Evolutionary conservation across 129 eudicot genomes (phyloP).

Genomic region (Pseudognaphalium luteoalbum): DNA sequence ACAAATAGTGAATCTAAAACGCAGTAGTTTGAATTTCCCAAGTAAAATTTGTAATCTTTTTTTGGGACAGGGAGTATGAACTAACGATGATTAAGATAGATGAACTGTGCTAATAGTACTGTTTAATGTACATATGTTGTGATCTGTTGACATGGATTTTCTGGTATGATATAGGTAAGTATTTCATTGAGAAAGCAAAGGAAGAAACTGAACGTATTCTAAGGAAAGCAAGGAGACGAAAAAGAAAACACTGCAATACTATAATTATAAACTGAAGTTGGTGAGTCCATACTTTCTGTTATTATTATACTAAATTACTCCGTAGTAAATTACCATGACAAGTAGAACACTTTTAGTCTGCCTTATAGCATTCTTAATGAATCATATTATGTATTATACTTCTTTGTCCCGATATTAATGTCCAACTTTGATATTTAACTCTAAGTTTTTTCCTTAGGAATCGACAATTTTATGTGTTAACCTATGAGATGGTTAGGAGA

Average conservation of each 20-base stretch:
- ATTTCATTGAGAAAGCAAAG: conserved; percentile 46
- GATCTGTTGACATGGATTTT: conserved; percentile 19
- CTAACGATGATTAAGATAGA: not conserved
- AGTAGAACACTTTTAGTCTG: not conserved
- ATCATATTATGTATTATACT: not conserved
- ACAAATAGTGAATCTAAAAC: not conserved
- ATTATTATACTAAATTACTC: not conserved
- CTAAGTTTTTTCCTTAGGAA: not conserved
- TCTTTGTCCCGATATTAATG: too few species aligned
- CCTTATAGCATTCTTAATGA: conserved; percentile 4
- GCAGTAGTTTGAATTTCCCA: not conserved
- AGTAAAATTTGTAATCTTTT: not conserved
- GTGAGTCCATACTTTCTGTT: conserved; percentile 34
- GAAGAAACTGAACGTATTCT: conserved; percentile 70
- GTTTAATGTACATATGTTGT: conserved; percentile 14
- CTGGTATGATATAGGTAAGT: conserved; percentile 39
- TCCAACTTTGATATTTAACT: not conserved
- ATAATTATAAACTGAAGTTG: conserved; percentile 64
- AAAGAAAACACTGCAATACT: conserved; percentile 63
- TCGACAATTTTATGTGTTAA: not conserved
- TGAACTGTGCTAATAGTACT: not conserved
- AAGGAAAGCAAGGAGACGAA: conserved; percentile 86
- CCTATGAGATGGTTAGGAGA: not conserved
- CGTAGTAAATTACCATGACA: not conserved
- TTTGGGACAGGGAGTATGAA: not conserved